Evolutionary conservation across 257 asterid genomes (phyloP).

Genomic region (Forsythia viridissima): DNA sequence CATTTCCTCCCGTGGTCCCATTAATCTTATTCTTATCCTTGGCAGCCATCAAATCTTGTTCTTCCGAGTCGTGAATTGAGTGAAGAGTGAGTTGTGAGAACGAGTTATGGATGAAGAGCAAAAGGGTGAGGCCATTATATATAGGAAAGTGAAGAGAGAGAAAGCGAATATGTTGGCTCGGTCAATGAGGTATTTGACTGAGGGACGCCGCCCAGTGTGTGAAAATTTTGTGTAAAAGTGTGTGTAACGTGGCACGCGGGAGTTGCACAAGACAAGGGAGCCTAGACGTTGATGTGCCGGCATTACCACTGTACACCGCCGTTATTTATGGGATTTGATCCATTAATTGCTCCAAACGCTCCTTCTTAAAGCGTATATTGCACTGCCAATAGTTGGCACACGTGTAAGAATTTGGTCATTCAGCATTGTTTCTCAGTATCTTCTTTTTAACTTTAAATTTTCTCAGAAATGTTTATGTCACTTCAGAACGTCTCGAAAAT

Average conservation of each 20-base stretch:
- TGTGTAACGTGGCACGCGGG: slow-evolving; percentile 42
- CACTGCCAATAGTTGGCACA: background rate
- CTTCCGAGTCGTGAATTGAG: background rate
- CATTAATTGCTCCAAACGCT: background rate
- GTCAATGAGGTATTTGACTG: slow-evolving; percentile 75
- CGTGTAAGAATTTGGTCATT: too few species aligned
- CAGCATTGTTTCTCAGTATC: too few species aligned
- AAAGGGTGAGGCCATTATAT: slow-evolving; percentile 9
- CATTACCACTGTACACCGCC: slow-evolving; percentile 43
- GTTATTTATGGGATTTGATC: slow-evolving; percentile 25
- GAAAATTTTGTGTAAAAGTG: slow-evolving; percentile 5
- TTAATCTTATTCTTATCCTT: slow-evolving; percentile 22
- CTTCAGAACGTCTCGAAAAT: too few species aligned
- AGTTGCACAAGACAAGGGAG: slow-evolving; percentile 14
- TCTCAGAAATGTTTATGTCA: too few species aligned
- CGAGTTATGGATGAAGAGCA: background rate
- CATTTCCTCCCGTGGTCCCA: slow-evolving; percentile 14
- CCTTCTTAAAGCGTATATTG: background rate
- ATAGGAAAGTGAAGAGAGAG: slow-evolving; percentile 22
- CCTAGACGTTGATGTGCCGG: slow-evolving; percentile 55
- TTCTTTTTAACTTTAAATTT: too few species aligned
- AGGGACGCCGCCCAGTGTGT: slow-evolving; percentile 69
- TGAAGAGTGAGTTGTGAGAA: background rate
- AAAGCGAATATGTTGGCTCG: background rate
- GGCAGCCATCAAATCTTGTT: slow-evolving; percentile 44